Evolutionary conservation across 805 yeast genomes (phyloP), one percentile per base, ranked within the genome.

Genomic region (Vanderwaltozyma polyspora): DNA sequence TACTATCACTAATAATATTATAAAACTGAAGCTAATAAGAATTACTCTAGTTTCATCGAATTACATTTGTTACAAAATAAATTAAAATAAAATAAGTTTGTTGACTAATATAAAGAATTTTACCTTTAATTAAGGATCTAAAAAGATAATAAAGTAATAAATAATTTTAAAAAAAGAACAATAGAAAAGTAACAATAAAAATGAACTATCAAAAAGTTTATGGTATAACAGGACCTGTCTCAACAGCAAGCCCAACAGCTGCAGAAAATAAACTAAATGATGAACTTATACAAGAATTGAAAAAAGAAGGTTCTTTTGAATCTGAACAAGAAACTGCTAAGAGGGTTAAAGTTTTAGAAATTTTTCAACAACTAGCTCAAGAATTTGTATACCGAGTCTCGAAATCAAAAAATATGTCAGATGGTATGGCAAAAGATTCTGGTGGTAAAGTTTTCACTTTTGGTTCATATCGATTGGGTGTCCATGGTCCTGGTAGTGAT

Each of bases 401-500:
- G 3, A 68, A 73, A 43, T 73, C 68, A 41, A 86, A 81, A 51
- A 87, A 89, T 52, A 86, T 91, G 95, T 76, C 86, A 24, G 97
- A 91, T 40, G 95, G 96, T 2, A 86, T 91, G 96, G 94, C 97
- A 0, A 70, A 65, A 36, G 98, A 91, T 58, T 94, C 97, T 0
- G 98, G 98, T 25, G 98, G 98, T 25, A 91, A 91, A 56, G 75
- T 91, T n/a, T 91, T 87, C 55, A 86, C 96, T 0, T 91, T 72
- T 62, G 98, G 98, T 1, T 86, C 96, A 1, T 91, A 87, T 51
- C 68, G 95, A 42, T 62, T 91, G 29, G 98, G 98, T 4, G 98
- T 91, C 11, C 85, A 87, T 61, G 97, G 97, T 0, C 97, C 97
- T 0, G 97, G 98, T 1, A 81, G 94, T 0, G 98, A 91, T 78